Conservation (phyloP, 2,329 filamentous ascomycete species). For the Aspergillus amoenus region DNA sequence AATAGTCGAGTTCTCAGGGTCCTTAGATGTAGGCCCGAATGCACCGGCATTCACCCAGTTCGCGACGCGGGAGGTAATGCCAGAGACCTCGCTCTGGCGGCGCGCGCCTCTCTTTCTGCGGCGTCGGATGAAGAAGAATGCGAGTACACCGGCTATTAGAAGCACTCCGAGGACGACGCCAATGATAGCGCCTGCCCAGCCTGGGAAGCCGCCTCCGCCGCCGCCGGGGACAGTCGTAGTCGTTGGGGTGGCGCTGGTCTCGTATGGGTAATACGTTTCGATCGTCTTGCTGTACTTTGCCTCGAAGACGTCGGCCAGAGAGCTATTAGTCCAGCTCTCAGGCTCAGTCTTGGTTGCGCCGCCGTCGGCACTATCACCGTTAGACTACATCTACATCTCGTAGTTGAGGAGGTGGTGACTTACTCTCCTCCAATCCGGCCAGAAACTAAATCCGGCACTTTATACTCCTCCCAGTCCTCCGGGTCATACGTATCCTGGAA, state of each 20-base stretch:
- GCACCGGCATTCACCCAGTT: slow-evolving; percentile 10
- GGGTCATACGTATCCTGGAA: slow-evolving; percentile 15
- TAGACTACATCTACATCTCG: neutral
- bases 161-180: slow-evolving; percentile 25
- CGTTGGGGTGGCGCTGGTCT: slow-evolving; percentile 28
- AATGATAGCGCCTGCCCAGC: slow-evolving; percentile 59
- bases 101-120: slow-evolving; percentile 1
- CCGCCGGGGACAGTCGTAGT: neutral
- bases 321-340: slow-evolving; percentile 5
- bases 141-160: slow-evolving; percentile 12
- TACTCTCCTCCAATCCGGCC: slow-evolving; percentile 12
- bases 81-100: slow-evolving; percentile 3
- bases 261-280: slow-evolving; percentile 18
- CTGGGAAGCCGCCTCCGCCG: slow-evolving; percentile 41
- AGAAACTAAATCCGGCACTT: slow-evolving; percentile 10
- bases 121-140: slow-evolving; percentile 21
- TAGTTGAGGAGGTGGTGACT: neutral
- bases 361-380: slow-evolving; percentile 2
- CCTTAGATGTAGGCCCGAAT: neutral
- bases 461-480: slow-evolving; percentile 9
- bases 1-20: neutral
- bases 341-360: slow-evolving; percentile 9
- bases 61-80: neutral
- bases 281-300: slow-evolving; percentile 10
- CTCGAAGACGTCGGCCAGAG: slow-evolving; percentile 7